Conservation (phyloP, 164 flowering plant genomes). For the Pachysandra terminalis region DNA sequence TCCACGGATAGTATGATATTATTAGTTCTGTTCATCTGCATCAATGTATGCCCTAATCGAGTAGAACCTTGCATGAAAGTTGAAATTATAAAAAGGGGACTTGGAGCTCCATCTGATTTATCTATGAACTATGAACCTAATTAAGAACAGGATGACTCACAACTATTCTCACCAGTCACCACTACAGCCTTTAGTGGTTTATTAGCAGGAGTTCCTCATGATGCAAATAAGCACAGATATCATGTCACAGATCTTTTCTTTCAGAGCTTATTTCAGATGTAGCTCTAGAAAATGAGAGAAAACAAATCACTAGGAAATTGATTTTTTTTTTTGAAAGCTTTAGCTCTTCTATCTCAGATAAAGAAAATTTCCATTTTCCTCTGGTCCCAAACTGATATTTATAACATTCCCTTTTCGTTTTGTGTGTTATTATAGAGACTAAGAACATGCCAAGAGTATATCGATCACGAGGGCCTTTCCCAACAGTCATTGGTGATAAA, state of each 20-base stretch:
- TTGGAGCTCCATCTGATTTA: not conserved
- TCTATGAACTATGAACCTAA: not conserved
- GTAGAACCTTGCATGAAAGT: too few relatives aligned
- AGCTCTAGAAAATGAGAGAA: not conserved
- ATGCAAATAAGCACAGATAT: not conserved
- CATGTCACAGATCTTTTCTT: not conserved
- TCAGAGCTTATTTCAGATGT: not conserved
- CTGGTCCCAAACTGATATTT: too few relatives aligned
- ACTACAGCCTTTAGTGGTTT: not conserved
- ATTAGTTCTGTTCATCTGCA: too few relatives aligned
- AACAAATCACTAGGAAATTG: not conserved
- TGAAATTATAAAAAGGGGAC: too few relatives aligned
- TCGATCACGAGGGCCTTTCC: constrained; percentile 64
- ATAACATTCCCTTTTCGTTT: not conserved
- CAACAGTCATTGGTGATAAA: constrained; percentile 71
- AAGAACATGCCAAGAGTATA: constrained; percentile 65
- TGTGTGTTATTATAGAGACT: constrained; percentile 47
- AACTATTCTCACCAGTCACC: too few relatives aligned
- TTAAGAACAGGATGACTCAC: too few relatives aligned
- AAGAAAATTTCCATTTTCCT: not conserved
- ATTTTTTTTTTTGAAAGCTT: not conserved
- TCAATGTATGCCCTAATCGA: too few relatives aligned
- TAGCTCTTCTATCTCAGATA: not conserved
- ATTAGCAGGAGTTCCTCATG: not conserved
- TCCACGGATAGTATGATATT: too few relatives aligned